A percentile compares a stretch with the other conserved stretches of the same genome.
Evolutionary conservation across 306 rosid genomes (phyloP).

Genomic region (Lupinus albus): DNA sequence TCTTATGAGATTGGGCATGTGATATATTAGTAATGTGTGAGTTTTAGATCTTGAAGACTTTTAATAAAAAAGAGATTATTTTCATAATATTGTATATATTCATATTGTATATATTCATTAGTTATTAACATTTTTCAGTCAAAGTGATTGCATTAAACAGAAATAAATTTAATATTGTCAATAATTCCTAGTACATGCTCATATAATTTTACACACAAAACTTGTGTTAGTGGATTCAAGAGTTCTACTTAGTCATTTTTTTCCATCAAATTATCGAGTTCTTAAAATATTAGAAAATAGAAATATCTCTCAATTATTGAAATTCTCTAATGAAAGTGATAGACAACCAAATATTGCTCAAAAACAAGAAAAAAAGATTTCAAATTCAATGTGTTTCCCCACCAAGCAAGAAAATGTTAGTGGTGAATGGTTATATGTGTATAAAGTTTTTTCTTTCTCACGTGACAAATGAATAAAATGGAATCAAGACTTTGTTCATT

Average conservation of each 20-base stretch:
- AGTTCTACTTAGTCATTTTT: slow-evolving; percentile 10
- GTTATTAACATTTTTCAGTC: slow-evolving; percentile 14
- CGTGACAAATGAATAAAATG: slow-evolving; percentile 54
- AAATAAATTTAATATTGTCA: slow-evolving; percentile 34
- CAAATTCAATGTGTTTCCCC: slow-evolving; percentile 30
- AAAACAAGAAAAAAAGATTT: slow-evolving; percentile 24
- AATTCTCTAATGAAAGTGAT: slow-evolving; percentile 35
- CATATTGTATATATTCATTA: not conserved
- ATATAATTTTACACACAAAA: slow-evolving; percentile 4
- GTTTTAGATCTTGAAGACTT: slow-evolving; percentile 40
- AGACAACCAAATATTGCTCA: slow-evolving; percentile 26
- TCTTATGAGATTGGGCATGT: slow-evolving; percentile 49
- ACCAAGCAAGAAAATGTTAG: slow-evolving; percentile 24
- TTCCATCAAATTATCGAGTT: not conserved
- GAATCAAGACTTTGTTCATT: slow-evolving; percentile 43
- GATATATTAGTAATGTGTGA: no score
- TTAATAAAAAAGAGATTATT: not conserved
- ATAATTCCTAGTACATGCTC: slow-evolving; percentile 51
- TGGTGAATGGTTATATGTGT: slow-evolving; percentile 22
- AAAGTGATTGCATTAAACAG: slow-evolving; percentile 23
- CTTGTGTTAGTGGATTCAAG: slow-evolving; percentile 27
- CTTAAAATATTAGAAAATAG: slow-evolving; percentile 19
- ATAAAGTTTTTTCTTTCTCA: slow-evolving; percentile 30
- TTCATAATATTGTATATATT: not conserved
- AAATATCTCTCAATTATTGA: slow-evolving; percentile 36